Conservation (phyloP, 345 rosid genomes). For the Corchorus capsularis region DNA sequence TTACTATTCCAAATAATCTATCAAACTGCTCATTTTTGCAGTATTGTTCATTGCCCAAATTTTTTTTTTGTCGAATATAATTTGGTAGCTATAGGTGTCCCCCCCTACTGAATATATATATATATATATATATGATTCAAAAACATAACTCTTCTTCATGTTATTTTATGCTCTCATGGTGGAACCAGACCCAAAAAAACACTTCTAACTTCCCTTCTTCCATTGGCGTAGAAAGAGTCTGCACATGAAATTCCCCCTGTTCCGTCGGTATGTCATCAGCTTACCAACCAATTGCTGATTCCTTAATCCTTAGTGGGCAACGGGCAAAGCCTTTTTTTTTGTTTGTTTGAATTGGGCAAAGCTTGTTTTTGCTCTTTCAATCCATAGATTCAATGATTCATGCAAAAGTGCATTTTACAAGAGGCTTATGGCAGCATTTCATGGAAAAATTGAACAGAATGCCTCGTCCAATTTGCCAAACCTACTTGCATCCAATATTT, state of each 20-base stretch:
- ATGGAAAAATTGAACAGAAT: neutral
- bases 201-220: too few relatives aligned
- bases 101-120: too few relatives aligned
- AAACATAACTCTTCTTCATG: too few relatives aligned
- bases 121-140: too few relatives aligned
- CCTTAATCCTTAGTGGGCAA: too few relatives aligned
- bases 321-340: slow-evolving; percentile 13
- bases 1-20: too few relatives aligned
- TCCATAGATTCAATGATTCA: too few relatives aligned
- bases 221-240: neutral
- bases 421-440: neutral
- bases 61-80: slow-evolving; percentile 6
- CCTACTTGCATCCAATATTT: too few relatives aligned
- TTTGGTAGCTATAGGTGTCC: slow-evolving; percentile 24
- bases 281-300: neutral
- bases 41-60: too few relatives aligned
- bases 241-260: neutral
- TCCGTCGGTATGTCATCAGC: neutral
- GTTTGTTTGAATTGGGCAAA: too few relatives aligned
- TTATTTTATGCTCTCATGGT: neutral
- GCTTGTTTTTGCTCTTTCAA: neutral
- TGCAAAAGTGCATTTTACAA: neutral
- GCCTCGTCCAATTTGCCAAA: neutral
- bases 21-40: too few relatives aligned
- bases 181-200: too few relatives aligned